Conservation (phyloP, 768 basidiomycete species). For the Amanita inopinata region DNA sequence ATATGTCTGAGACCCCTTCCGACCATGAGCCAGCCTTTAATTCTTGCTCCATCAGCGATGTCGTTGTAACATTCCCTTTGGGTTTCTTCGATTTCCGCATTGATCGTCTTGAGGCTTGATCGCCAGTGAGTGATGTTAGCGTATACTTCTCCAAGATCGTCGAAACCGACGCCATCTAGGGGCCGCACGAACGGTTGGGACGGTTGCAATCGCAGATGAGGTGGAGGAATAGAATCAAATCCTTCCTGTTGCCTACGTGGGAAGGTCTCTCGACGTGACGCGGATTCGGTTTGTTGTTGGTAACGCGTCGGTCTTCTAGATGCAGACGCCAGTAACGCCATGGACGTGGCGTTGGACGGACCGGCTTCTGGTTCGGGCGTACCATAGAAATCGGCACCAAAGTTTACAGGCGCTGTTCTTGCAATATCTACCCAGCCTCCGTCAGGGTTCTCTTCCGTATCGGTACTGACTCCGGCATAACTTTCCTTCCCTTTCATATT, state of each 20-base stretch:
- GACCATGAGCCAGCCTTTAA: slow-evolving; percentile 73
- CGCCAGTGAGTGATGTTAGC: slow-evolving; percentile 63
- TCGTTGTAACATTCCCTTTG: slow-evolving; percentile 61
- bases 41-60: slow-evolving; percentile 58
- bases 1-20: slow-evolving; percentile 59
- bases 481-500: slow-evolving; percentile 2
- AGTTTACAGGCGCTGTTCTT: slow-evolving; percentile 31
- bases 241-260: slow-evolving; percentile 35
- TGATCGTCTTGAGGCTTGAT: slow-evolving; percentile 60
- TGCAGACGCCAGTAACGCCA: slow-evolving; percentile 10
- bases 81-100: slow-evolving; percentile 58
- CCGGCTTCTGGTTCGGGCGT: slow-evolving; percentile 5
- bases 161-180: slow-evolving; percentile 59
- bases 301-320: slow-evolving; percentile 24
- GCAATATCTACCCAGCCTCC: slow-evolving; percentile 57
- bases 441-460: slow-evolving; percentile 19
- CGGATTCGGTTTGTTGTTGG: slow-evolving; percentile 24
- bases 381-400: slow-evolving; percentile 20
- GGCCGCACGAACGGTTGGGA: slow-evolving; percentile 67
- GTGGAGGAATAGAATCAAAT: slow-evolving; percentile 37
- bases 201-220: slow-evolving; percentile 62
- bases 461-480: slow-evolving; percentile 9
- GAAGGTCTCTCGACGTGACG: slow-evolving; percentile 50
- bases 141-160: slow-evolving; percentile 57
- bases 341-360: background rate